A percentile compares a stretch with the other conserved stretches of the same genome.
These are phyloP conservation scores for Trichosanthes cucumerina DNA, from an alignment of 306 rosid species.

Conservation along the genomic window DNA sequence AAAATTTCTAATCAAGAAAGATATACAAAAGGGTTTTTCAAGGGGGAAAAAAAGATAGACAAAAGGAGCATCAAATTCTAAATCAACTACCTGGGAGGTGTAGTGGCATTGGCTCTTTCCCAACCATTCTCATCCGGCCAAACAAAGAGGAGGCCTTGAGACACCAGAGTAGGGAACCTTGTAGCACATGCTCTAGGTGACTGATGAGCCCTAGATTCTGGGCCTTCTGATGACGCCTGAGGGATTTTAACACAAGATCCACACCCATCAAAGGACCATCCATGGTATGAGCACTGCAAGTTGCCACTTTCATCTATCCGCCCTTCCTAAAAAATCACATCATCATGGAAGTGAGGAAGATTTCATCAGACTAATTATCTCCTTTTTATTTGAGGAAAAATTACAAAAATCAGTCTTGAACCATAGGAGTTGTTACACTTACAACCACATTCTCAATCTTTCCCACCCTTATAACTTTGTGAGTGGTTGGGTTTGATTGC, in stretches of 20 bases:
- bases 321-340: constrained; percentile 60
- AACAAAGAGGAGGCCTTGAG: constrained; percentile 95
- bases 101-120: constrained; percentile 74
- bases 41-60: not conserved
- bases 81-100: constrained; percentile 64
- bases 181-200: constrained; percentile 82
- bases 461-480: not conserved
- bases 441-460: not conserved
- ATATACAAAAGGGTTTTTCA: not conserved
- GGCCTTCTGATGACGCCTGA: constrained; percentile 81
- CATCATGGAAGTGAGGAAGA: not conserved
- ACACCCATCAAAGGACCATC: constrained; percentile 88
- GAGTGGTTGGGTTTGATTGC: not conserved
- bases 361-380: not conserved
- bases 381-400: not conserved
- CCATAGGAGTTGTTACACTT: not conserved
- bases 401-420: not conserved
- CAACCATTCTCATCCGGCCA: constrained; percentile 98
- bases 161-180: constrained; percentile 67
- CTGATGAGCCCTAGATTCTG: constrained; percentile 69
- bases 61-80: constrained; percentile 1
- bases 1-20: not conserved
- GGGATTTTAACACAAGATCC: constrained; percentile 84
- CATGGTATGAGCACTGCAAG: constrained; percentile 96
- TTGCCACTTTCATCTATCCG: constrained; percentile 85